A percentile compares a stretch with the other conserved stretches of the same genome.
These are phyloP conservation scores for Penicillium simplicissimum DNA, from an alignment of 495 filamentous ascomycete species.

Conservation along the genomic window DNA sequence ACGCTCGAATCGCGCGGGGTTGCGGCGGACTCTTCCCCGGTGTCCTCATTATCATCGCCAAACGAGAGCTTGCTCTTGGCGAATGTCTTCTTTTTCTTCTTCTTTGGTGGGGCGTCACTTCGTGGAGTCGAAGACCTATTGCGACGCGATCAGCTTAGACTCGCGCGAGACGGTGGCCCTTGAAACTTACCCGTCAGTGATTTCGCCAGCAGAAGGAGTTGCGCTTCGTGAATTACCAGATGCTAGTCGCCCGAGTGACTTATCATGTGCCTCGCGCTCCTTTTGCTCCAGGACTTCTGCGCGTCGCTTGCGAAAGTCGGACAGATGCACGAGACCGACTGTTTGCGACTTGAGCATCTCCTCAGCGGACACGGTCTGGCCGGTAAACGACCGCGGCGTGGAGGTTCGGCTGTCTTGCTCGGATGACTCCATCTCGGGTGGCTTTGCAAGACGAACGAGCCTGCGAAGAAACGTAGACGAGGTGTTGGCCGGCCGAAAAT, in stretches of 20 bases:
- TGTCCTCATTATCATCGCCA: constrained; percentile 56
- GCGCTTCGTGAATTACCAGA: constrained; percentile 50
- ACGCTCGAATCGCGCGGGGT: constrained; percentile 39
- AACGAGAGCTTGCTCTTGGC: constrained; percentile 72
- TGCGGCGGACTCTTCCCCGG: constrained; percentile 36
- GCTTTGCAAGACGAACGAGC: not conserved
- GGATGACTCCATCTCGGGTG: constrained; percentile 34
- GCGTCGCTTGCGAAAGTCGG: constrained; percentile 95
- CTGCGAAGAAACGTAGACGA: not conserved
- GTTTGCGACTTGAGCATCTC: constrained; percentile 91
- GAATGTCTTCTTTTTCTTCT: constrained; percentile 67
- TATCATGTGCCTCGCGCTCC: constrained; percentile 74
- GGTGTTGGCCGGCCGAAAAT: not conserved
- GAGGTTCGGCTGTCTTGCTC: constrained; percentile 42
- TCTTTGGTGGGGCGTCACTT: constrained; percentile 51
- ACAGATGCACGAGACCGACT: constrained; percentile 86
- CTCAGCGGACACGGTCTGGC: constrained; percentile 78
- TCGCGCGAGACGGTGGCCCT: constrained; percentile 13
- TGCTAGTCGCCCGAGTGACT: constrained; percentile 52
- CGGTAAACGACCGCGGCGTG: constrained; percentile 62
- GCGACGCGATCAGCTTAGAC: constrained; percentile 40
- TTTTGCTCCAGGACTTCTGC: constrained; percentile 92
- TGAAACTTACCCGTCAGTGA: constrained; percentile 53
- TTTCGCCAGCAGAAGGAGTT: constrained; percentile 55
- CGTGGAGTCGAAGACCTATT: constrained; percentile 43